phyloP scores from a whole-genome alignment of 768 basidiomycete species.

The Sporobolomyces pararoseus region DNA sequence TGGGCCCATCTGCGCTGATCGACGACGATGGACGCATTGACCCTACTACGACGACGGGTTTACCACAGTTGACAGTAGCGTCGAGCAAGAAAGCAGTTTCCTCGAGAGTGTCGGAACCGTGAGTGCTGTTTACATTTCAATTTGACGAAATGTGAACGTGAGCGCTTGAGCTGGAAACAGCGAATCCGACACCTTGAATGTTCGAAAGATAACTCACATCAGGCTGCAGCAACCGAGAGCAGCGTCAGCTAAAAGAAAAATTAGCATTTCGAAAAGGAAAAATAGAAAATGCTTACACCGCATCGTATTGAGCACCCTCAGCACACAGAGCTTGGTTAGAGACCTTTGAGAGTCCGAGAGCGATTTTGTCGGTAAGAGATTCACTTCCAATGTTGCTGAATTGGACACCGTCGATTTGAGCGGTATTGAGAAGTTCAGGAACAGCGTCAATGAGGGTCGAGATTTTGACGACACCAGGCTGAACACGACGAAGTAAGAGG shows the following conservation, averaged over 20 bases:
- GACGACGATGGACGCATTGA: neutral
- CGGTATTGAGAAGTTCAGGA: slow-evolving; percentile 20
- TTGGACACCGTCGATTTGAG: slow-evolving; percentile 38
- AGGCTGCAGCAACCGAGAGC: too few relatives aligned
- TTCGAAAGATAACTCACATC: too few relatives aligned
- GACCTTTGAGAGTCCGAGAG: slow-evolving; percentile 17
- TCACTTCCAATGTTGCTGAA: slow-evolving; percentile 31
- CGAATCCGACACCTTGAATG: too few relatives aligned
- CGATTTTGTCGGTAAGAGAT: slow-evolving; percentile 13
- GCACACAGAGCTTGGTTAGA: slow-evolving; percentile 45
- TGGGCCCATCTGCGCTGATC: slow-evolving; percentile 47
- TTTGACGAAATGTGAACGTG: too few relatives aligned
- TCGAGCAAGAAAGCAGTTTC: slow-evolving; percentile 49
- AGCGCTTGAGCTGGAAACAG: too few relatives aligned
- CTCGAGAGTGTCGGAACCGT: slow-evolving; percentile 46
- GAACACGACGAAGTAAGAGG: neutral
- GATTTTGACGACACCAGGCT: slow-evolving; percentile 3
- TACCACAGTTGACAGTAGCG: slow-evolving; percentile 46
- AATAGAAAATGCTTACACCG: too few relatives aligned
- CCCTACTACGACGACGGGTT: slow-evolving; percentile 45
- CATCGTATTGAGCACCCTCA: slow-evolving; percentile 42
- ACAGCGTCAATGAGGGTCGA: slow-evolving; percentile 36
- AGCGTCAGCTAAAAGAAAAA: too few relatives aligned
- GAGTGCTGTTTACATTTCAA: neutral
- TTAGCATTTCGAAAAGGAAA: too few relatives aligned